Percentiles rank a stretch among this genome's conserved stretches.
phyloP scores from a whole-genome alignment of 108 stramenopile species.

The Skeletonema grethae region DNA sequence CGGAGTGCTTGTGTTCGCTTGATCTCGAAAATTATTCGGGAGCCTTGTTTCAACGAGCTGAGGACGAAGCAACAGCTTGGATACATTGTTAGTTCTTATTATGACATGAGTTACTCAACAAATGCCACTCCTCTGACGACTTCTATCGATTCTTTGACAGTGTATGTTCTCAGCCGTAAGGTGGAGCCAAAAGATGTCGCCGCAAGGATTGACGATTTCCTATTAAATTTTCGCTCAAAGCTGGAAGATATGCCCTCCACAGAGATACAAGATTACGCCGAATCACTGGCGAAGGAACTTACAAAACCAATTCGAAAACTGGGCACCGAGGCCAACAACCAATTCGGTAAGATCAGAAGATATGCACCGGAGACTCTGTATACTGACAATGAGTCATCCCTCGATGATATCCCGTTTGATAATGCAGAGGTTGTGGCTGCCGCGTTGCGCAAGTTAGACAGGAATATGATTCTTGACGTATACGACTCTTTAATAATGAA shows the following conservation, averaged over 20 bases:
- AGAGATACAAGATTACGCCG: conserved; percentile 69
- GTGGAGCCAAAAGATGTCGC: conserved; percentile 66
- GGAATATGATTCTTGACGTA: conserved; percentile 54
- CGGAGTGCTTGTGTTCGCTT: conserved; percentile 73
- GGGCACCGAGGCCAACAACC: conserved; percentile 56
- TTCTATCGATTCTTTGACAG: conserved; percentile 68
- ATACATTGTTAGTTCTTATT: conserved; percentile 76
- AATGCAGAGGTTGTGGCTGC: conserved; percentile 59
- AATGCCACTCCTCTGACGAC: conserved; percentile 40
- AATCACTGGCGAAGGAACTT: conserved; percentile 68
- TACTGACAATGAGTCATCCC: conserved; percentile 11
- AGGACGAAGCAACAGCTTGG: conserved; percentile 83
- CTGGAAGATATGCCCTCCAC: conserved; percentile 66
- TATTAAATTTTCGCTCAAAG: conserved; percentile 56
- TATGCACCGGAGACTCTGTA: conserved; percentile 72
- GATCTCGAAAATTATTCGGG: conserved; percentile 78
- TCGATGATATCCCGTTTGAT: conserved; percentile 64
- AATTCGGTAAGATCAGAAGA: conserved; percentile 63
- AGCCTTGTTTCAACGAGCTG: conserved; percentile 82
- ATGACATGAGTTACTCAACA: conserved; percentile 23
- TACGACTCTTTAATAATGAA: conserved; percentile 64
- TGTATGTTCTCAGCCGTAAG: conserved; percentile 79
- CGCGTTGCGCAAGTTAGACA: conserved; percentile 51
- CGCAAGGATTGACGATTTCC: conserved; percentile 80
- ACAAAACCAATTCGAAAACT: conserved; percentile 83